phyloP scores from a whole-genome alignment of 2,329 filamentous ascomycete genomes.

The Ophiocordyceps australis region DNA sequence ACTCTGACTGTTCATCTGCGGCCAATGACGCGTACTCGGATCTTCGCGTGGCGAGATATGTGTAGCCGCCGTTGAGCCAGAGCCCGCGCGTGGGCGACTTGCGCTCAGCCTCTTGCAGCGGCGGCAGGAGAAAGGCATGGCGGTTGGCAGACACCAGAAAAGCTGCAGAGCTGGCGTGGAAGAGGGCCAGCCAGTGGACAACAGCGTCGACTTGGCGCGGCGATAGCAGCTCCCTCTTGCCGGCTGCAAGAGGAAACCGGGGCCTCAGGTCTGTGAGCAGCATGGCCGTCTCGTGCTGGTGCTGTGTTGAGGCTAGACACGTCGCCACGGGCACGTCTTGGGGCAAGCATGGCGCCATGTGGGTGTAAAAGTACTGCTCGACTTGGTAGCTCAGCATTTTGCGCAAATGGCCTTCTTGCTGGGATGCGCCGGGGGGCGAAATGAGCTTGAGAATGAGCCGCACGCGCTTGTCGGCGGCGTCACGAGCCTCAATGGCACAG shows the following conservation, averaged over 20 bases:
- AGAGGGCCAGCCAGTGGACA: constrained; percentile 42
- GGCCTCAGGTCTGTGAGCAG: constrained; percentile 37
- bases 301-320: constrained; percentile 25
- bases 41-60: constrained; percentile 44
- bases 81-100: constrained; percentile 11
- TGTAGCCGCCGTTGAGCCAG: constrained; percentile 53
- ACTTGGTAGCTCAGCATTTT: constrained; percentile 51
- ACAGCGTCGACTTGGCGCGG: constrained; percentile 29
- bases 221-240: constrained; percentile 28
- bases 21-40: constrained; percentile 33
- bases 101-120: constrained; percentile 30
- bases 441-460: constrained; percentile 41
- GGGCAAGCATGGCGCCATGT: constrained; percentile 30
- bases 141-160: constrained; percentile 7
- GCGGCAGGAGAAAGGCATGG: constrained; percentile 27
- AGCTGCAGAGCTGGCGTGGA: constrained; percentile 37
- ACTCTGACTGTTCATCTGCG: constrained; percentile 30
- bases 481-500: constrained; percentile 29
- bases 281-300: constrained; percentile 26
- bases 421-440: constrained; percentile 23
- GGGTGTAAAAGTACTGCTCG: constrained; percentile 46
- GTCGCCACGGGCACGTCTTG: constrained; percentile 26
- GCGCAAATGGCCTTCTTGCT: constrained; percentile 42
- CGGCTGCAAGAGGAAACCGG: constrained; percentile 35
- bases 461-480: constrained; percentile 8